Conservation (phyloP, 2,329 filamentous ascomycete species). For the Clarireedia sp. region DNA sequence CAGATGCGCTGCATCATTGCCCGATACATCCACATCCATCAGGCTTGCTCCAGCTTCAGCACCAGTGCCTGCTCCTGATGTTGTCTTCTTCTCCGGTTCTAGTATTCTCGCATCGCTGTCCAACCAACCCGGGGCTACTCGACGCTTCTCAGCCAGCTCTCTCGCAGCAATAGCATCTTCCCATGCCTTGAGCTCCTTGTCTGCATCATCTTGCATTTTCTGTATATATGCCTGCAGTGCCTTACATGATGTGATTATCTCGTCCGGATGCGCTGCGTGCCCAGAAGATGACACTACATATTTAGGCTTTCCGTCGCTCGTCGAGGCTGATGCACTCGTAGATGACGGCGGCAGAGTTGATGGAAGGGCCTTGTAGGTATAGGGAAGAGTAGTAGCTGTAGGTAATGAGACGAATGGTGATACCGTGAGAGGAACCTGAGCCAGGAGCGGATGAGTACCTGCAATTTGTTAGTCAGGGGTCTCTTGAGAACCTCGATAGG, state of each 20-base stretch:
- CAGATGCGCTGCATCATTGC: slow-evolving; percentile 25
- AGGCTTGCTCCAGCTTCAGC: slow-evolving; percentile 15
- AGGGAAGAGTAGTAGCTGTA: slow-evolving; percentile 81
- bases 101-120: slow-evolving; percentile 65
- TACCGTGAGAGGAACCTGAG: slow-evolving; percentile 87
- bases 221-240: slow-evolving; percentile 70
- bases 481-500: neutral
- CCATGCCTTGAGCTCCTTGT: slow-evolving; percentile 59
- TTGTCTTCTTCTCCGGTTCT: slow-evolving; percentile 51
- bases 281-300: slow-evolving; percentile 75
- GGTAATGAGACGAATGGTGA: slow-evolving; percentile 91
- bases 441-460: slow-evolving; percentile 79
- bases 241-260: slow-evolving; percentile 75
- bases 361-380: slow-evolving; percentile 87
- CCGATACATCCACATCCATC: slow-evolving; percentile 29
- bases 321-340: slow-evolving; percentile 41
- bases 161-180: slow-evolving; percentile 56
- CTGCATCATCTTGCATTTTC: slow-evolving; percentile 59
- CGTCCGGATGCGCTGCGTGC: slow-evolving; percentile 77
- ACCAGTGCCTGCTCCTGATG: no score
- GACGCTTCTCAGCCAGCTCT: slow-evolving; percentile 71
- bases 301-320: slow-evolving; percentile 43
- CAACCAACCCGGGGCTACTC: slow-evolving; percentile 73
- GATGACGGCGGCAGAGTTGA: slow-evolving; percentile 74
- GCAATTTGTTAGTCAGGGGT: neutral